phyloP scores from a whole-genome alignment of 2,329 filamentous ascomycete genomes.

The Fonsecaea pugnacius region DNA sequence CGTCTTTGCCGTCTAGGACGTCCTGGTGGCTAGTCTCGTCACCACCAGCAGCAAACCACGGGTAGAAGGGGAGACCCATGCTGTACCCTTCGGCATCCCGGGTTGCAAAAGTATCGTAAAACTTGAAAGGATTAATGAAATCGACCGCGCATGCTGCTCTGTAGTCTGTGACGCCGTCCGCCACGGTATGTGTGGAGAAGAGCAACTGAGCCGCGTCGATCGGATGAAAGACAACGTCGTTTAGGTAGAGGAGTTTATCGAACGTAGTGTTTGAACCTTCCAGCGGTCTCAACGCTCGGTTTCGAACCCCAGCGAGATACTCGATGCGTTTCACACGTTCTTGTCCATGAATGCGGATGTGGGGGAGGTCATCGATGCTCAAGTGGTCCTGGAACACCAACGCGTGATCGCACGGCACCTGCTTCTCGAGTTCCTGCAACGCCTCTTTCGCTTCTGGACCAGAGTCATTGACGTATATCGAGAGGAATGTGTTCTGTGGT shows the following conservation, averaged over 20 bases:
- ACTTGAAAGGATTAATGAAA: conserved; percentile 73
- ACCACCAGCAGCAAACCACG: conserved; percentile 65
- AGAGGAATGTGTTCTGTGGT: conserved; percentile 69
- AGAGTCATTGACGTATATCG: conserved; percentile 74
- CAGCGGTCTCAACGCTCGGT: conserved; percentile 69
- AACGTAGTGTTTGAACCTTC: conserved; percentile 53
- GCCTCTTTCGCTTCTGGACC: conserved; percentile 61
- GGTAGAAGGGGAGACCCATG: conserved; percentile 72
- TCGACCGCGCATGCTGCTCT: conserved; percentile 76
- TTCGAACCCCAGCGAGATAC: conserved; percentile 73
- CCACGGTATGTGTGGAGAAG: conserved; percentile 62
- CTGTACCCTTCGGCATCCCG: conserved; percentile 71
- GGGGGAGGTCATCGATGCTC: conserved; percentile 60
- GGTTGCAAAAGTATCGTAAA: conserved; percentile 77
- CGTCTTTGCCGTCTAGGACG: conserved; percentile 61
- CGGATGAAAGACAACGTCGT: conserved; percentile 69
- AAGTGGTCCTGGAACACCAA: conserved; percentile 67
- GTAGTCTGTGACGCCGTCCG: conserved; percentile 61
- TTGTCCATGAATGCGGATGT: conserved; percentile 64
- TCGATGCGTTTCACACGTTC: conserved; percentile 72
- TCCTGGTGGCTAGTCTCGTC: conserved; percentile 63
- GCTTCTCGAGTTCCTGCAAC: conserved; percentile 58
- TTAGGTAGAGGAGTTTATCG: conserved; percentile 65
- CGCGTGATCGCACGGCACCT: conserved; percentile 54
- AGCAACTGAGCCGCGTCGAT: conserved; percentile 64